Base-by-base conservation (phyloP, 345 rosid genomes). In the Euphorbia lathyris region DNA sequence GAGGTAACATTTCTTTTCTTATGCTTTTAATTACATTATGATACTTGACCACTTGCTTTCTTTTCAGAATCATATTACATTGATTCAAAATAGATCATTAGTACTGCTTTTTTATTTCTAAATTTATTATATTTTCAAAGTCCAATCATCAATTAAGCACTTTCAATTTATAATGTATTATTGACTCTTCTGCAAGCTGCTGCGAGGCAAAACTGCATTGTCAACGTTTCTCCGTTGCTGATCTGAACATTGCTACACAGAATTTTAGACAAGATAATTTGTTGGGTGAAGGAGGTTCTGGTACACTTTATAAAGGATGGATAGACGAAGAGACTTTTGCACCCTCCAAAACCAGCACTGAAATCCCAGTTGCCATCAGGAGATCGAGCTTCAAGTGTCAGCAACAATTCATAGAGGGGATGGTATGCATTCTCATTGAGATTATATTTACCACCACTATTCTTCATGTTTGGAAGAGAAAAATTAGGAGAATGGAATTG, bases 291-390 rank as follows among this genome's bases (percentile, higher is more conserved):
- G 97, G 96, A 30, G 92, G 90, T 16, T 93, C 89, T 13, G 96
- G 97, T 1, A 86, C 67, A 63, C 97, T 91, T 58, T 93, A 74
- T 77, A 91, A 85, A 82, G 97, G 98, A 2, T 93, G 92, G 94
- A 47, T 93, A 11, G 88, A 93, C 68, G 87, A 76, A 30, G 85
- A 66, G 79, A 85, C 85, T 63, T 73, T 82, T 1, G 71, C 84
- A 25, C 96, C 98, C 26, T 82, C 92, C 20, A 87, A 79, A 61
- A 13, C 55, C 50, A 90, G 88, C 47, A 61, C 67, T 27, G 97
- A 92, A 29, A 83, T 86, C 78, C 63, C 69, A 36, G 91, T 91
- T 66, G 96, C 97, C 58, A 80, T 93, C 70, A 93, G 89, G 83
- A 88, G 87, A 83, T 70, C 86, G 72, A 93, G 84, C 72, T 52